Base-by-base conservation (phyloP, 2,329 filamentous ascomycete genomes). In the Arthrinium puccinioides region DNA sequence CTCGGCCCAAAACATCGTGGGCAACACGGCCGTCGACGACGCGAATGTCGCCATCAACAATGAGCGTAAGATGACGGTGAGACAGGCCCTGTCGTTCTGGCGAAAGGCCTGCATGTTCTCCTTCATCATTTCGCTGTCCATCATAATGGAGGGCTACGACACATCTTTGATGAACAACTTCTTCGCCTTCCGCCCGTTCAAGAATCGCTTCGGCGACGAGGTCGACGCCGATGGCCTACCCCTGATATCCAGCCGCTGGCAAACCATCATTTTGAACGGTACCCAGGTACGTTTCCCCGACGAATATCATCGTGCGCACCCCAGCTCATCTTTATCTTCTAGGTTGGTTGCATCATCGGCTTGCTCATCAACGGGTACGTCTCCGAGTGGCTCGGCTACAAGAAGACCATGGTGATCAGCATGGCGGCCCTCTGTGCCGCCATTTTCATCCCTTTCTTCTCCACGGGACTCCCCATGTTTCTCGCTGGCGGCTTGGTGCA, bases 391-490 rank as follows among this genome's bases (percentile, higher is more conserved):
- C 33, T 42, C 10, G 40, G 40, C 5, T 42, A 42, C 32, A 39
- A 34, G 36, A 39, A 36, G 27, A 43, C 41, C 14, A 43, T 43
- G 34, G 15, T 37, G 6, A 28, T 21, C 15, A 29, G 32, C 19
- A 40, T 43, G 38, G 5, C 34, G 9, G 21, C 21, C 21, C 33
- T 43, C 32, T 21, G 31, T n/a, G 38, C 21, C n/a, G 38, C 38
- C n/a, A 31, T 43, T 13, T 43, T 43, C 28, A 43, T 43, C 28
- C 33, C 38, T 9, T 43, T 43, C 38, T 41, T 43, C 29, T 39
- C 41, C 2, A 40, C 33, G 15, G 23, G 38, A 19, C 29, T 43
- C 20, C 15, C 25, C 18, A 43, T 43, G 38, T 40, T 41, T 16
- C 38, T 43, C 10, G 38, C 33, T 4, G 41, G 41, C 11, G 37